Conservation (phyloP, 2,329 filamentous ascomycete species). For the Aspergillus fijiensis region DNA sequence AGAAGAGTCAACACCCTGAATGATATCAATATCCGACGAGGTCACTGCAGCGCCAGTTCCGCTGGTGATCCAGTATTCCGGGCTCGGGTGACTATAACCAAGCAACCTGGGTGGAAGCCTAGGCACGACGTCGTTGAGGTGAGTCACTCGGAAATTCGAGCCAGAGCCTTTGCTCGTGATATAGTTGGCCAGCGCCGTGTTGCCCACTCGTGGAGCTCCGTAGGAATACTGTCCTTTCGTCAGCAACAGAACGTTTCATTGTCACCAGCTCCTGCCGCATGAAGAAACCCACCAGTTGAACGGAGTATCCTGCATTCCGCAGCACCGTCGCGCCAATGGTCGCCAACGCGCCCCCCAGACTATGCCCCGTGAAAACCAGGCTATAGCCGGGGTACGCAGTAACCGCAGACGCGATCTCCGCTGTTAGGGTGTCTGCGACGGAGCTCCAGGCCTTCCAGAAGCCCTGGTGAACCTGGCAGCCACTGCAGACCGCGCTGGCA, state of each 20-base stretch:
- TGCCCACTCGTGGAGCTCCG: slow-evolving; percentile 46
- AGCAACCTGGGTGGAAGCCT: slow-evolving; percentile 35
- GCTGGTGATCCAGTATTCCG: slow-evolving; percentile 44
- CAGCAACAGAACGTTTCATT: slow-evolving; percentile 1
- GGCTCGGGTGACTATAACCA: slow-evolving; percentile 39
- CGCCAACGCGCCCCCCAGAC: slow-evolving; percentile 53
- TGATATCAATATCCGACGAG: slow-evolving; percentile 32
- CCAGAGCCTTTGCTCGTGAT: slow-evolving; percentile 35
- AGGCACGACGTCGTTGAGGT: slow-evolving; percentile 41
- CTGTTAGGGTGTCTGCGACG: slow-evolving; percentile 38
- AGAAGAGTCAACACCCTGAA: slow-evolving; percentile 33
- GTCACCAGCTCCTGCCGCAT: neutral
- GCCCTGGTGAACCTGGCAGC: slow-evolving; percentile 46
- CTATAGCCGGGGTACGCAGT: slow-evolving; percentile 41
- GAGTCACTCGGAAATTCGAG: slow-evolving; percentile 39
- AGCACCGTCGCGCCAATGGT: slow-evolving; percentile 48
- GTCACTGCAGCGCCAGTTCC: slow-evolving; percentile 29
- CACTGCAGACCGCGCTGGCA: slow-evolving; percentile 43
- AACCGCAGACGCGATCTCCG: slow-evolving; percentile 35
- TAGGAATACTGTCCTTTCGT: slow-evolving; percentile 38
- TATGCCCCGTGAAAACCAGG: slow-evolving; percentile 52
- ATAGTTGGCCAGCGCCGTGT: slow-evolving; percentile 37
- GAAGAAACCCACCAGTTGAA: slow-evolving; percentile 44
- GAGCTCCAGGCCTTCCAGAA: slow-evolving; percentile 50
- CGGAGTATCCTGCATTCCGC: slow-evolving; percentile 40